These are phyloP conservation scores for Colletotrichum sp. DNA, from an alignment of 2,329 filamentous ascomycete species.

Conservation along the genomic window DNA sequence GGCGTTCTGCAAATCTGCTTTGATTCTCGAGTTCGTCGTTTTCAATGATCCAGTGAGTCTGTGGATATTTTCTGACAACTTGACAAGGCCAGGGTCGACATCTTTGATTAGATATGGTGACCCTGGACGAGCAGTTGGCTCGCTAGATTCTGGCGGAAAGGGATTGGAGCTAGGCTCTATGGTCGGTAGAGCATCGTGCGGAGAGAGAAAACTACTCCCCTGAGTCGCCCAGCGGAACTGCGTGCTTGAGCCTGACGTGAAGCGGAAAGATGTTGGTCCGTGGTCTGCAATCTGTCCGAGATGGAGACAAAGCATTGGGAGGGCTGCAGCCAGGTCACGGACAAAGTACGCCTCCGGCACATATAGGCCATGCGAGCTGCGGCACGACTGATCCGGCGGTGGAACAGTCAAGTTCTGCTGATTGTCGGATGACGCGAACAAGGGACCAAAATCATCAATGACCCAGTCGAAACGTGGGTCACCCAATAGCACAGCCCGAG, in stretches of 20 bases:
- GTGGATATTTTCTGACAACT: not conserved
- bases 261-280: not conserved
- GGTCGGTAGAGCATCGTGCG: not conserved
- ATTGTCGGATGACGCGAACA: not conserved
- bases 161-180: not conserved
- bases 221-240: not conserved
- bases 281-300: not conserved
- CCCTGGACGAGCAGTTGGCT: not conserved
- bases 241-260: not conserved
- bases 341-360: not conserved
- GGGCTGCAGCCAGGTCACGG: not conserved
- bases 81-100: not conserved
- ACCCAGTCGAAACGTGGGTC: not conserved
- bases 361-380: not conserved
- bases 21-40: not conserved
- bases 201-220: not conserved
- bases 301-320: not conserved
- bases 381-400: not conserved
- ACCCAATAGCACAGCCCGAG: not conserved
- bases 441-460: not conserved
- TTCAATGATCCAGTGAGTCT: not conserved
- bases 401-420: not conserved
- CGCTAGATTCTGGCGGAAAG: not conserved
- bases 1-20: not conserved
- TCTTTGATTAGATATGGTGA: not conserved